These are phyloP conservation scores for Alternaria sp. DNA, from an alignment of 2,329 filamentous ascomycete genomes.

Conservation along the genomic window DNA sequence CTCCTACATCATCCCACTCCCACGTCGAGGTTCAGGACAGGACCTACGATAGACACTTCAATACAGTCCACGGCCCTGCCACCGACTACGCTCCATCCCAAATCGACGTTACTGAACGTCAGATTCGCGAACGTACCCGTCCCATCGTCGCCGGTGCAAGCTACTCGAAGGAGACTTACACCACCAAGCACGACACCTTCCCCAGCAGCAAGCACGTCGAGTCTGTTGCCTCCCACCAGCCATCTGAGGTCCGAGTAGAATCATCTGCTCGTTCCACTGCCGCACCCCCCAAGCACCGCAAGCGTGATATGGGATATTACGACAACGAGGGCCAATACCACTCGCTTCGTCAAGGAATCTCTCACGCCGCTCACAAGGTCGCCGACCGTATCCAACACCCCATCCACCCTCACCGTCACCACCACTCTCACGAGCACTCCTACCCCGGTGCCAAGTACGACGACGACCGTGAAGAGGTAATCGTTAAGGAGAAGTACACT, in stretches of 20 bases:
- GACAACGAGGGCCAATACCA: slow-evolving; percentile 79
- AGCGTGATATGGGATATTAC: slow-evolving; percentile 78
- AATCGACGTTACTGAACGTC: slow-evolving; percentile 63
- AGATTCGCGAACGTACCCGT: slow-evolving; percentile 69
- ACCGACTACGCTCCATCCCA: slow-evolving; percentile 64
- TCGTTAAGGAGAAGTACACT: slow-evolving; percentile 55
- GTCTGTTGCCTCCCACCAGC: slow-evolving; percentile 48
- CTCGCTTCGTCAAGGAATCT: slow-evolving; percentile 74
- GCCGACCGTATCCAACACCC: slow-evolving; percentile 71
- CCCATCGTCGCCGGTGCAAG: slow-evolving; percentile 58
- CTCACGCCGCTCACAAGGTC: slow-evolving; percentile 58
- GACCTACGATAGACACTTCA: slow-evolving; percentile 55
- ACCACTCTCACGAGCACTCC: slow-evolving; percentile 49
- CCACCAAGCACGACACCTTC: slow-evolving; percentile 51
- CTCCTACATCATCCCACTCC: slow-evolving; percentile 65
- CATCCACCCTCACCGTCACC: slow-evolving; percentile 63
- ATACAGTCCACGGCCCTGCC: slow-evolving; percentile 56
- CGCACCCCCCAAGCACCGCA: slow-evolving; percentile 57
- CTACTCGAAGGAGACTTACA: slow-evolving; percentile 50
- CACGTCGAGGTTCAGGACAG: slow-evolving; percentile 70
- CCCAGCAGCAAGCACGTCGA: slow-evolving; percentile 45
- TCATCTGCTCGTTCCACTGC: slow-evolving; percentile 58
- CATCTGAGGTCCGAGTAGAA: slow-evolving; percentile 58
- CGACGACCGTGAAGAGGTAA: slow-evolving; percentile 53
- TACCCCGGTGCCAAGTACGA: slow-evolving; percentile 42